Conservation (phyloP, 441 rosid genomes). For the Erodium chrysanthum region DNA sequence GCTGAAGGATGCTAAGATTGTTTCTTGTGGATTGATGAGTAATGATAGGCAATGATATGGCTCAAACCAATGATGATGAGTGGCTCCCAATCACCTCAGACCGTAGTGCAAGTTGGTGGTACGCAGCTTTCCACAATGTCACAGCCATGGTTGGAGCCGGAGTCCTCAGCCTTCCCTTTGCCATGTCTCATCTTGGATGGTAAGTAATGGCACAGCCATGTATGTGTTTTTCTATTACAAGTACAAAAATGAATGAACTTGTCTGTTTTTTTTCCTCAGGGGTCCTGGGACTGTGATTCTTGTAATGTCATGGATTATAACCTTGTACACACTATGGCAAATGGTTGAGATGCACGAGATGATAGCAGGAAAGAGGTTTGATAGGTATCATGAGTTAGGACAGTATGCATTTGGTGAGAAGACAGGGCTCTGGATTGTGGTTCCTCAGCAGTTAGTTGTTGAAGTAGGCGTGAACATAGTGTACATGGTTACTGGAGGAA, state of each 20-base stretch:
- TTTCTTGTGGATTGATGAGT: background rate
- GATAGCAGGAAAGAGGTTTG: constrained; percentile 63
- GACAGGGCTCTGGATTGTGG: constrained; percentile 67
- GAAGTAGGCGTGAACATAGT: constrained; percentile 58
- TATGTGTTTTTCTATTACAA: background rate
- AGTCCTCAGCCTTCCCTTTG: constrained; percentile 74
- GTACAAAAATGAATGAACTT: background rate
- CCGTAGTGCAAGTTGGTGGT: constrained; percentile 83
- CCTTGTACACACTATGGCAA: constrained; percentile 74
- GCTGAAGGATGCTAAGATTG: background rate
- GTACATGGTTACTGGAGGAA: constrained; percentile 80
- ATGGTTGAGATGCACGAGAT: constrained; percentile 91
- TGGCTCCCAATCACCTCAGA: constrained; percentile 73
- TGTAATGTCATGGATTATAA: constrained; percentile 51
- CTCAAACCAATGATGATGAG: constrained; percentile 23
- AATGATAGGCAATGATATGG: background rate
- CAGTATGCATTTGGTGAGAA: constrained; percentile 69
- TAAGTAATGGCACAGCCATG: constrained; percentile 10
- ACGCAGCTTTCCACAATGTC: constrained; percentile 80
- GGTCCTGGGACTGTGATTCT: constrained; percentile 54
- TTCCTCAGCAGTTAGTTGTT: constrained; percentile 65
- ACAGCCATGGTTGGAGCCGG: constrained; percentile 92
- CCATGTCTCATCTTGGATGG: constrained; percentile 82
- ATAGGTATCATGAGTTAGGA: constrained; percentile 73
- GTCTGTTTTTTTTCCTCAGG: constrained; percentile 27